Evolutionary conservation across 2,329 filamentous ascomycete species (phyloP), one percentile per base, ranked within the genome.

Genomic region (Neofusicoccum parvum): DNA sequence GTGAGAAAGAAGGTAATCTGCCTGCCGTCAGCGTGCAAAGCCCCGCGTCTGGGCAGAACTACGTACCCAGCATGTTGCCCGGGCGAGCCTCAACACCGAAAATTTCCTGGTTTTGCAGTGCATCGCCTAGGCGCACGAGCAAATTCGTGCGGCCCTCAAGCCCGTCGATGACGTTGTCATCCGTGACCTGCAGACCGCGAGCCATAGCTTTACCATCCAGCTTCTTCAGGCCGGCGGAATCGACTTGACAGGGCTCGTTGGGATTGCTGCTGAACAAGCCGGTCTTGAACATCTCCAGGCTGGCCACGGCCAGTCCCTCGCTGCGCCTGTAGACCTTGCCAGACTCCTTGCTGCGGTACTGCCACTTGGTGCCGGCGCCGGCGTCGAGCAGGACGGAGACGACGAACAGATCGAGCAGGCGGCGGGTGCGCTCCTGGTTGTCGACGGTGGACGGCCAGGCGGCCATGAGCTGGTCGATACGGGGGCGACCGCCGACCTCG

Each of bases 1-100:
- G 74, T 98, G 95, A 3, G 91, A 91, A 45, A 98, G 86, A n/a
- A 98, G 87, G 75, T 96, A 94, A 78, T 98, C 94, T 94, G 71
- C 37, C 5, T 6, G 32, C 45, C n/a, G 67, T 71, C 67, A 72
- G 72, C 63, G 9, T 53, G 67, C 14, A 32, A 7, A 17, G 17
- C 37, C 11, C 41, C 34, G 50, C 12, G 4, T 11, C 14, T 9
- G 51, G 45, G 20, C 34, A 27, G 7, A 36, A 36, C 1, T 3
- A 76, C 86, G 72, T 83, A 95, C 92, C 92, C 68, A 98, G 88
- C 88, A 99, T 93, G 76, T 97, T 96, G 70, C 95, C 95, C 11
- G 95, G 95, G 66, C 95, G 86, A 60, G 90, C 91, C 74, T 94
- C 88, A 1, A 86, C 84, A 27, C 94, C 94, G 77, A 97, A 99